Conservation (phyloP, 2,329 filamentous ascomycete species). For the Neocucurbitaria cava region DNA sequence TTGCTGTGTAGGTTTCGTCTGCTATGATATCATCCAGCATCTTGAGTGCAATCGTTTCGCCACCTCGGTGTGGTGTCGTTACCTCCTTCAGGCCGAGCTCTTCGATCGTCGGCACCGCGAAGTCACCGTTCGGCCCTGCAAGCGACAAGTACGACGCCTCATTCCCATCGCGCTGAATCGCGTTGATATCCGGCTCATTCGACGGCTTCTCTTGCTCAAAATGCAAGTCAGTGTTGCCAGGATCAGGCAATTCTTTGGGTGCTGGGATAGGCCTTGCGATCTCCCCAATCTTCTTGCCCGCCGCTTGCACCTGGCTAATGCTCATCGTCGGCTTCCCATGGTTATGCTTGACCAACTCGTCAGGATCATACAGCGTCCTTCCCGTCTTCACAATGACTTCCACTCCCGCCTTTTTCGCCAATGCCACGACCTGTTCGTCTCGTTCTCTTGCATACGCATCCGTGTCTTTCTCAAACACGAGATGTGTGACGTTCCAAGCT, state of each 20-base stretch:
- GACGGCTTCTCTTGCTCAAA: slow-evolving; percentile 65
- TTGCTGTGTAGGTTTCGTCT: slow-evolving; percentile 71
- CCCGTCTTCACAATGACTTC: slow-evolving; percentile 70
- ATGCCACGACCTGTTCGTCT: slow-evolving; percentile 64
- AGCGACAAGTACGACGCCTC: slow-evolving; percentile 68
- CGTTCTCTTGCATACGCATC: slow-evolving; percentile 73
- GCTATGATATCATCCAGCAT: slow-evolving; percentile 65
- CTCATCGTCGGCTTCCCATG: slow-evolving; percentile 77
- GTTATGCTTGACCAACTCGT: slow-evolving; percentile 71
- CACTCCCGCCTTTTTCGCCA: slow-evolving; percentile 71
- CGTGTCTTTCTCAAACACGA: slow-evolving; percentile 81
- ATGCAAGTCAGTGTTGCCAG: slow-evolving; percentile 66
- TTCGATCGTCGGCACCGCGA: slow-evolving; percentile 72
- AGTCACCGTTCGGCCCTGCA: slow-evolving; percentile 72
- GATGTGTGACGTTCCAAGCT: slow-evolving; percentile 75
- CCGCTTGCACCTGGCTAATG: slow-evolving; percentile 67
- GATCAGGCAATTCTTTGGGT: slow-evolving; percentile 67
- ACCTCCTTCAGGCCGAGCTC: slow-evolving; percentile 70
- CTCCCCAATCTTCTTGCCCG: slow-evolving; percentile 67
- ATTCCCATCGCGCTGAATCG: slow-evolving; percentile 57
- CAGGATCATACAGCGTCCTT: slow-evolving; percentile 76
- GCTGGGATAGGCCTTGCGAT: slow-evolving; percentile 68
- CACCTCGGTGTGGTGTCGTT: slow-evolving; percentile 72
- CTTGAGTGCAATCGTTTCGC: slow-evolving; percentile 70
- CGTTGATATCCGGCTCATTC: slow-evolving; percentile 66